A percentile compares a stretch with the other conserved stretches of the same genome.
Evolutionary conservation across 768 basidiomycete genomes (phyloP).

Genomic region (Termitomyces titanicus): DNA sequence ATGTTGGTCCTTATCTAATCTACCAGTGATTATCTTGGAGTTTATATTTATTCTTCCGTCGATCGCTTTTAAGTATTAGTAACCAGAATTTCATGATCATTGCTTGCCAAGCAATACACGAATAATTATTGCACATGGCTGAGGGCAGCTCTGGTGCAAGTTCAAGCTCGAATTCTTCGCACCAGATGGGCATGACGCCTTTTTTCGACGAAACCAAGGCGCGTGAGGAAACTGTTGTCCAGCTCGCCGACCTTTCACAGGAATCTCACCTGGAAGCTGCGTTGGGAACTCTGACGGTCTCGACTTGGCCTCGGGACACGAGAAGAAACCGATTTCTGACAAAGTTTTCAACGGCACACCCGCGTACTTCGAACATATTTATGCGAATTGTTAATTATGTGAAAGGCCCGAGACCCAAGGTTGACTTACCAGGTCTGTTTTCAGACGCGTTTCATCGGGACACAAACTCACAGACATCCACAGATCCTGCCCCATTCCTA

Average conservation of each 20-base stretch:
- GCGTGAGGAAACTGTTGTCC: neutral
- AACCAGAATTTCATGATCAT: neutral
- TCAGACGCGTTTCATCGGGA: neutral
- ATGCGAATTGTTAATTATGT: constrained; percentile 32
- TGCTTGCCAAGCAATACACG: neutral
- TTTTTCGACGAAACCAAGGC: neutral
- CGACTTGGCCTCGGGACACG: constrained; percentile 8
- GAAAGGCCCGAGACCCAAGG: constrained; percentile 60
- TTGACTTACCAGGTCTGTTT: constrained; percentile 41
- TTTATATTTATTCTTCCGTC: neutral
- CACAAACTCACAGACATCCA: constrained; percentile 27
- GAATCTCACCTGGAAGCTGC: constrained; percentile 15
- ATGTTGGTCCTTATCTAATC: too few species aligned
- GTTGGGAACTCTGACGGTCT: neutral
- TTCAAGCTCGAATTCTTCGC: constrained; percentile 12
- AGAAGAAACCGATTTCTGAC: constrained; percentile 16
- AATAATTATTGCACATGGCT: neutral
- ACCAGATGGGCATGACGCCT: neutral
- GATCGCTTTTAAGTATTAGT: constrained; percentile 10
- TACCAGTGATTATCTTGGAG: neutral
- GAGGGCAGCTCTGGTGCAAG: constrained; percentile 6
- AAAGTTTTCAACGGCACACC: constrained; percentile 16
- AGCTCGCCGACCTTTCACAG: constrained; percentile 10
- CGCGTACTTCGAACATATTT: constrained; percentile 15
- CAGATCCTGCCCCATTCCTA: constrained; percentile 55